Conservation (phyloP, 2,329 filamentous ascomycete species). For the Daldinia eschscholtzii region DNA sequence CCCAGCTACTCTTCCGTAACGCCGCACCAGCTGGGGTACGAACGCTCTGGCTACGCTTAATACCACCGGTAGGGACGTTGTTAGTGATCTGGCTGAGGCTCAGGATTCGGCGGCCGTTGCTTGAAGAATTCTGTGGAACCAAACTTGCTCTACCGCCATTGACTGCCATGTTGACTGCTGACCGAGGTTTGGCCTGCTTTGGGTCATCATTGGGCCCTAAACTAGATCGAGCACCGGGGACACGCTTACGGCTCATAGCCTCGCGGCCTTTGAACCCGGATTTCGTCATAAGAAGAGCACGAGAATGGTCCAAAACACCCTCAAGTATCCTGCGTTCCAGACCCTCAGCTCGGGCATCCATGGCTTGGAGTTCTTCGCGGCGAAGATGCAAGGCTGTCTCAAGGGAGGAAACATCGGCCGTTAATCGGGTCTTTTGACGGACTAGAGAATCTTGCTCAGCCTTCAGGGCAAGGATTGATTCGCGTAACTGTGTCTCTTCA, state of each 20-base stretch:
- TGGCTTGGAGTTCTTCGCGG: conserved; percentile 88
- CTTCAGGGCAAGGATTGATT: conserved; percentile 69
- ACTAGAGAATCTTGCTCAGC: conserved; percentile 80
- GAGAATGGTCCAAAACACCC: conserved; percentile 95
- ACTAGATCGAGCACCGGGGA: conserved; percentile 55
- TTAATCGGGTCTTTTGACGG: conserved; percentile 82
- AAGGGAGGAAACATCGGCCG: conserved; percentile 88
- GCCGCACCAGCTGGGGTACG: conserved; percentile 68
- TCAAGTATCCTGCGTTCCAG: conserved; percentile 94
- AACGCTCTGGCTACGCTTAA: conserved; percentile 84
- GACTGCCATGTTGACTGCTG: conserved; percentile 67
- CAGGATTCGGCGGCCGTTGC: conserved; percentile 81
- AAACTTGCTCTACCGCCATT: conserved; percentile 63
- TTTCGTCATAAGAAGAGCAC: conserved; percentile 85
- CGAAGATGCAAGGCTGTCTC: conserved; percentile 91
- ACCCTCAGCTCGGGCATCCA: conserved; percentile 89
- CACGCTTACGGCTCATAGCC: conserved; percentile 70
- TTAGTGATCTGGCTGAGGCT: conserved; percentile 91
- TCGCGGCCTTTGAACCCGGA: conserved; percentile 63
- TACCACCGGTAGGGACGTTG: conserved; percentile 73
- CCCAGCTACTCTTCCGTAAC: conserved; percentile 78
- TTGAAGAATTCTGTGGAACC: conserved; percentile 59
- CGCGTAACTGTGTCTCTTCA: conserved; percentile 66
- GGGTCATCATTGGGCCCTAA: conserved; percentile 55
- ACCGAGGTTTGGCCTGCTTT: conserved; percentile 49